phyloP scores from a whole-genome alignment of 2,329 filamentous ascomycete genomes.

The Colletotrichum musicola region DNA sequence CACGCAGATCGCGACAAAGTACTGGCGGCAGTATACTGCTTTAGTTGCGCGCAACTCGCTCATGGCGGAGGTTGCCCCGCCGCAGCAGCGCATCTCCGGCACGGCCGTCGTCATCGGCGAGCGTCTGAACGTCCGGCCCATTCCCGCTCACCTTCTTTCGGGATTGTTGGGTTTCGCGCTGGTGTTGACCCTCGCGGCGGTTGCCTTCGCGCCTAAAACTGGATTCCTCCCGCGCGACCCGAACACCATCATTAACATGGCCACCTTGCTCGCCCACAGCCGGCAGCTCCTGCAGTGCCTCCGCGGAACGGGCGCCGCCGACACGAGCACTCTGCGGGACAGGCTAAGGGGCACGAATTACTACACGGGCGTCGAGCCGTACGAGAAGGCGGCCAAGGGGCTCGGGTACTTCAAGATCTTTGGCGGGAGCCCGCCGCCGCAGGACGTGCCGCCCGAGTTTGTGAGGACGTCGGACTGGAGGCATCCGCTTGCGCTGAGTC shows the following conservation, averaged over 20 bases:
- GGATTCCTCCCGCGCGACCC: conserved; percentile 53
- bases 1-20: conserved; percentile 44
- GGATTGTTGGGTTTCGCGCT: conserved; percentile 46
- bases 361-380: conserved; percentile 51
- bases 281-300: conserved; percentile 50
- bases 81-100: conserved; percentile 37
- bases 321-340: conserved; percentile 43
- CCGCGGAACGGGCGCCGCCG: conserved; percentile 50
- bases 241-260: conserved; percentile 50
- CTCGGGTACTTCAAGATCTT: conserved; percentile 45
- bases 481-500: conserved; percentile 48
- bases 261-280: conserved; percentile 52
- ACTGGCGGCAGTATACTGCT: conserved; percentile 51
- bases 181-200: conserved; percentile 39
- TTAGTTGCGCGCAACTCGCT: conserved; percentile 49
- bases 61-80: conserved; percentile 40
- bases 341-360: conserved; percentile 46
- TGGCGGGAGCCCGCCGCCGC: conserved; percentile 32
- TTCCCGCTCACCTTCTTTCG: conserved; percentile 49
- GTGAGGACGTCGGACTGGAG: conserved; percentile 43
- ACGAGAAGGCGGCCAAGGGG: conserved; percentile 46
- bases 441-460: conserved; percentile 34
- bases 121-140: conserved; percentile 46
- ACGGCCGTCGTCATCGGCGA: conserved; percentile 45
- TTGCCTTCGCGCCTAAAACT: conserved; percentile 45